These are phyloP conservation scores for Tolypocladium nubicola DNA, from an alignment of 2,329 filamentous ascomycete species.

Conservation along the genomic window DNA sequence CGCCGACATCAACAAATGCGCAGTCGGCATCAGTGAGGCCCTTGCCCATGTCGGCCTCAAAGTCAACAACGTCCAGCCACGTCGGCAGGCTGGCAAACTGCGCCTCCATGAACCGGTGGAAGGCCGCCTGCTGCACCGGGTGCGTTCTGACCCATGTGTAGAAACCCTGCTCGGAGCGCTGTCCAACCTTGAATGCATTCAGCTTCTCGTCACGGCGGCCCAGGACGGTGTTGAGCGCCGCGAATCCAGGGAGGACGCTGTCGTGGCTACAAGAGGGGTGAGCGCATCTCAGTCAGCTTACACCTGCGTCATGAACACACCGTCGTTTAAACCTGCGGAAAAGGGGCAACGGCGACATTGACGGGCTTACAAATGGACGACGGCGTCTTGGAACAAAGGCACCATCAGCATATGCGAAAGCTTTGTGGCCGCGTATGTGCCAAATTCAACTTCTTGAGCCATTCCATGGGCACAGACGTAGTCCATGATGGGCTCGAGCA, in stretches of 20 bases:
- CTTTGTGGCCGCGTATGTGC: constrained; percentile 4
- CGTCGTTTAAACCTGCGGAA: background rate
- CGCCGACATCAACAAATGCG: constrained; percentile 11
- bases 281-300: background rate
- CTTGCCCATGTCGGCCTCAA: constrained; percentile 7
- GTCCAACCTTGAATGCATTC: constrained; percentile 9
- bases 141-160: constrained; percentile 10
- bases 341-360: background rate
- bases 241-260: constrained; percentile 6
- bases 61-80: constrained; percentile 12
- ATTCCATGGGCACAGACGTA: constrained; percentile 7
- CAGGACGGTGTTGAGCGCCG: constrained; percentile 7
- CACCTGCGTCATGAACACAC: background rate
- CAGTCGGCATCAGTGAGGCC: background rate
- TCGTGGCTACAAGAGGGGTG: constrained; percentile 6
- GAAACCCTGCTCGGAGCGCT: constrained; percentile 6
- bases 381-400: constrained; percentile 7
- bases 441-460: constrained; percentile 2
- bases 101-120: constrained; percentile 15
- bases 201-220: background rate
- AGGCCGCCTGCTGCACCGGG: constrained; percentile 9
- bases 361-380: constrained; percentile 7
- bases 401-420: constrained; percentile 5
- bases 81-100: constrained; percentile 11
- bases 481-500: constrained; percentile 8